phyloP scores from a whole-genome alignment of 2,329 filamentous ascomycete genomes.

The Trematosphaeria pertusa region DNA sequence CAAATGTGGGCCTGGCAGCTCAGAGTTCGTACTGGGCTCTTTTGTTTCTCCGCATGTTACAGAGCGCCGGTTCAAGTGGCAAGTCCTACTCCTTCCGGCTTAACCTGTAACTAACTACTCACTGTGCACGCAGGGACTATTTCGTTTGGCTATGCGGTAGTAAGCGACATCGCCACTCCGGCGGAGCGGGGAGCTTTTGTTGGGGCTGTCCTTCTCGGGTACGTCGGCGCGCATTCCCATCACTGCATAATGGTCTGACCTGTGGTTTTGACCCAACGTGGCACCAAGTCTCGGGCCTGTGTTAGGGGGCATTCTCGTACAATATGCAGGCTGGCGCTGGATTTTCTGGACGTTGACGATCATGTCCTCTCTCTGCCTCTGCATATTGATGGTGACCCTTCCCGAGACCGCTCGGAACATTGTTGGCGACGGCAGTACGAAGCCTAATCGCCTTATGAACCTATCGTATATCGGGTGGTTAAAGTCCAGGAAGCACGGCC shows the following conservation, averaged over 20 bases:
- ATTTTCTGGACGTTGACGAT: constrained; percentile 33
- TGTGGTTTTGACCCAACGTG: constrained; percentile 12
- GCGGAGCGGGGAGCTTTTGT: constrained; percentile 75
- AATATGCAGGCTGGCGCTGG: constrained; percentile 33
- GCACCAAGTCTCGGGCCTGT: constrained; percentile 19
- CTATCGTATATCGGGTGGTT: not conserved
- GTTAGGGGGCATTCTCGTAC: constrained; percentile 31
- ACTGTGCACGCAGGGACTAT: constrained; percentile 27
- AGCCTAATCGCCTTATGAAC: not conserved
- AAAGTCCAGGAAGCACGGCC: not conserved
- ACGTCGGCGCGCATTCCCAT: constrained; percentile 48
- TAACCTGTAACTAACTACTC: not conserved
- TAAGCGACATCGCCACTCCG: constrained; percentile 72
- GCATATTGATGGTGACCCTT: not conserved
- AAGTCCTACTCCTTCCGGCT: constrained; percentile 9
- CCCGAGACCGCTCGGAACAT: not conserved
- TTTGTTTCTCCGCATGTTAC: constrained; percentile 27
- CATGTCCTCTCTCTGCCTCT: not conserved
- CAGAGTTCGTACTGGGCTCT: constrained; percentile 29
- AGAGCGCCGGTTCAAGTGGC: constrained; percentile 41
- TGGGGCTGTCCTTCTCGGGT: constrained; percentile 54
- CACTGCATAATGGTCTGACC: constrained; percentile 53
- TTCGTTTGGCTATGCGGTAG: constrained; percentile 69
- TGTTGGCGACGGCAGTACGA: not conserved
- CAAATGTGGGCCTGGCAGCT: constrained; percentile 29